A percentile compares a stretch with the other conserved stretches of the same genome.
These are phyloP conservation scores for Aureobasidium sp. DNA, from an alignment of 2,329 filamentous ascomycete genomes.

Conservation along the genomic window DNA sequence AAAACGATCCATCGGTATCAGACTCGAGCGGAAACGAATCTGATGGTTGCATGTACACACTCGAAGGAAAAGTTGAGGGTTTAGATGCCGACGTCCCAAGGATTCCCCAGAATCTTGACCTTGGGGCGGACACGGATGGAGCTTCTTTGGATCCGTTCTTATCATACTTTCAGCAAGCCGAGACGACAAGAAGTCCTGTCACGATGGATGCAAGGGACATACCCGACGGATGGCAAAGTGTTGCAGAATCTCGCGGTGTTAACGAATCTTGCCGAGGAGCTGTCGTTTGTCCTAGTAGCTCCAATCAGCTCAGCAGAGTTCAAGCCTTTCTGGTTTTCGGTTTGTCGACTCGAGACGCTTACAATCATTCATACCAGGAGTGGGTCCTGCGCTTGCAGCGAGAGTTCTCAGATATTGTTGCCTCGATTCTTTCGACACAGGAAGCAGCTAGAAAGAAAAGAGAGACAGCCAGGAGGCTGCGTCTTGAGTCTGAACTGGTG, in stretches of 20 bases:
- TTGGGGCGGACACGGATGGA: background rate
- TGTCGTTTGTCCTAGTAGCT: conserved; percentile 10
- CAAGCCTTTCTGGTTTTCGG: conserved; percentile 14
- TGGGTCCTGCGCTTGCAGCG: conserved; percentile 11
- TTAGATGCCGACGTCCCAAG: background rate
- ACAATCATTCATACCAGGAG: conserved; percentile 2
- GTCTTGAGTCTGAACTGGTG: background rate
- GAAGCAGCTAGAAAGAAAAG: background rate
- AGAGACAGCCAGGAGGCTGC: background rate
- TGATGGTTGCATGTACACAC: background rate
- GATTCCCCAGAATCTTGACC: background rate
- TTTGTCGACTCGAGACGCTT: conserved; percentile 13
- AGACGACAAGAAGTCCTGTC: background rate
- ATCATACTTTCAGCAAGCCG: background rate
- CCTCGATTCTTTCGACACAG: background rate
- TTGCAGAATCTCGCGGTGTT: background rate
- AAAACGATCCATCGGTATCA: background rate
- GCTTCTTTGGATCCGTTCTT: background rate
- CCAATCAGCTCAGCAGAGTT: conserved; percentile 6
- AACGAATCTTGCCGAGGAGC: background rate
- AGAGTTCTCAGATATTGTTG: conserved; percentile 14
- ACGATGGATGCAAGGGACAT: background rate
- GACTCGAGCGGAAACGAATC: background rate
- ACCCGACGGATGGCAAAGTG: background rate
- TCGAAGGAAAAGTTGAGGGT: background rate